These are phyloP conservation scores for Cyclotella distinguenda DNA, from an alignment of 108 stramenopile genomes.

Conservation along the genomic window DNA sequence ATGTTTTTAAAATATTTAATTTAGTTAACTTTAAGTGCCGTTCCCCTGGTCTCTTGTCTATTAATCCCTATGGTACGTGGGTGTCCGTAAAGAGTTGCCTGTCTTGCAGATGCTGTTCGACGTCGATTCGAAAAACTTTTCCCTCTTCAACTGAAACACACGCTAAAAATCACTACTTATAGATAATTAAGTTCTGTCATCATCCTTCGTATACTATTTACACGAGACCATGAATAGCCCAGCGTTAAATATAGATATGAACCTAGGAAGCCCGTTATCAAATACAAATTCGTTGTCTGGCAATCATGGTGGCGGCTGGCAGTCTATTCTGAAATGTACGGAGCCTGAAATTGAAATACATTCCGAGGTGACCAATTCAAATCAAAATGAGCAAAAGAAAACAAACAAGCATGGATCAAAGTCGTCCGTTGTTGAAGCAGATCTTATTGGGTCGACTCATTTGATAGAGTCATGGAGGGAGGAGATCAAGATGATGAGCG, in stretches of 20 bases:
- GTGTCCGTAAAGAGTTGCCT: no score
- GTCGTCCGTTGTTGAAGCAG: no score
- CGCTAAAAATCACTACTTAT: neutral
- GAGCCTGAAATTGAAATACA: neutral
- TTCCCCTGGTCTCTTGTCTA: no score
- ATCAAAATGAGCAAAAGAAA: neutral
- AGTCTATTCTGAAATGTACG: neutral
- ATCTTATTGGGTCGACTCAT: conserved; percentile 10
- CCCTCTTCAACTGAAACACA: no score
- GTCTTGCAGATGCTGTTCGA: no score
- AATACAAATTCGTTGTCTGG: neutral
- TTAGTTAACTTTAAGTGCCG: no score
- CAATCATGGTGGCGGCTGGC: neutral
- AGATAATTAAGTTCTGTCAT: neutral
- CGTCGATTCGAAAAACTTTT: no score
- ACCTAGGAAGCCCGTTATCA: conserved; percentile 7
- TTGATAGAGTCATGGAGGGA: conserved; percentile 39
- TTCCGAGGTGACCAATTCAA: neutral
- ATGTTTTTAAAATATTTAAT: no score
- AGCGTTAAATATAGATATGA: conserved; percentile 12
- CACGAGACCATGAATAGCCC: conserved; percentile 1
- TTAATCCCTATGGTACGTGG: no score
- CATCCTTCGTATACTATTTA: neutral
- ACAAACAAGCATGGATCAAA: neutral
- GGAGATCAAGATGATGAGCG: conserved; percentile 41